Evolutionary conservation across 2,329 filamentous ascomycete species (phyloP).

Genomic region (Geosmithia morbida): DNA sequence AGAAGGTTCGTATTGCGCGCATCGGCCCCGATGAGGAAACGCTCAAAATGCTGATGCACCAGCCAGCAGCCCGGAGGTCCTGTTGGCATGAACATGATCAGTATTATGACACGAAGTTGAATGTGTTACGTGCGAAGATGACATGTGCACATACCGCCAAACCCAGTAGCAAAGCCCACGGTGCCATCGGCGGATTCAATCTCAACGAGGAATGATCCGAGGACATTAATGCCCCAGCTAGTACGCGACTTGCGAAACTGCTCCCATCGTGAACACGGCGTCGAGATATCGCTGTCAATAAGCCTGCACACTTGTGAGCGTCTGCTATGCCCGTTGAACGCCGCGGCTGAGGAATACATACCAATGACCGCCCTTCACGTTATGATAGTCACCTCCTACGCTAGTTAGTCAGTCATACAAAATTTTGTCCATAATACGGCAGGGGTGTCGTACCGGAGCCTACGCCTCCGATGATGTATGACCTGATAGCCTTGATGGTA

Average conservation of each 20-base stretch:
- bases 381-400: constrained; percentile 75
- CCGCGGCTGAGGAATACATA: constrained; percentile 16
- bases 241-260: constrained; percentile 78
- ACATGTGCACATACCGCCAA: constrained; percentile 45
- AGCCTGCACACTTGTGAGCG: constrained; percentile 42
- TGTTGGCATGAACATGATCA: constrained; percentile 9
- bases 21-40: constrained; percentile 80
- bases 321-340: background rate
- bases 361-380: constrained; percentile 65
- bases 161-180: constrained; percentile 88
- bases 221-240: constrained; percentile 89
- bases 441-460: constrained; percentile 29
- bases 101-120: background rate
- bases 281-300: constrained; percentile 83
- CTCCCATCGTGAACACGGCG: constrained; percentile 81
- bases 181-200: constrained; percentile 81
- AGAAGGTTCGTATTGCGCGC: constrained; percentile 82
- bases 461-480: constrained; percentile 54
- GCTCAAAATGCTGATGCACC: constrained; percentile 82
- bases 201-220: constrained; percentile 85
- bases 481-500: constrained; percentile 60
- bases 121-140: background rate
- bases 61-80: constrained; percentile 88
- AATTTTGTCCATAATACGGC: background rate
- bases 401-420: background rate